Conservation (phyloP, 2,329 filamentous ascomycete genomes). For the Penicillium sp. region DNA sequence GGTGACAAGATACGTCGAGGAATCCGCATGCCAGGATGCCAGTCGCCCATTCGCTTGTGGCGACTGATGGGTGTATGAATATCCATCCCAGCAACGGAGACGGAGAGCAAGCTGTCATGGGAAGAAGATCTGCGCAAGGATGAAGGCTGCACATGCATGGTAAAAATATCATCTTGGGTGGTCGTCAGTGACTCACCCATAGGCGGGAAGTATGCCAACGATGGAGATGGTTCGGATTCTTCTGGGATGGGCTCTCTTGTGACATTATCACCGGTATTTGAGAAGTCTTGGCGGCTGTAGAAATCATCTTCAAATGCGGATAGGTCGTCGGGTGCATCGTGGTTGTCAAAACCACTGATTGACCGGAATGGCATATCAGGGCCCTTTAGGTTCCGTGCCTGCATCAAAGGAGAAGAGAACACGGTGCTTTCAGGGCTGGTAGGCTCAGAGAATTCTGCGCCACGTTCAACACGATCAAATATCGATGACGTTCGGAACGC, state of each 20-base stretch:
- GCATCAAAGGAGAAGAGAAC: conserved; percentile 62
- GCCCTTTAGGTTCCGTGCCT: conserved; percentile 58
- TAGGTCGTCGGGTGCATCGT: conserved; percentile 12
- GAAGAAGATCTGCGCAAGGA: conserved; percentile 66
- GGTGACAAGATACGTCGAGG: conserved; percentile 49
- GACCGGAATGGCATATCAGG: conserved; percentile 56
- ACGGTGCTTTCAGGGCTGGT: conserved; percentile 78
- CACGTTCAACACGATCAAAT: conserved; percentile 70
- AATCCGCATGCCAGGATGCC: conserved; percentile 47
- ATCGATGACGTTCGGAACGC: conserved; percentile 68
- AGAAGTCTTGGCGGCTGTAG: conserved; percentile 11
- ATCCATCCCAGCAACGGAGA: conserved; percentile 83
- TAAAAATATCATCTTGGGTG: conserved; percentile 25
- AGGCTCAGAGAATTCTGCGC: conserved; percentile 67
- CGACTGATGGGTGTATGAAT: conserved; percentile 77
- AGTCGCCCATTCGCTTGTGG: conserved; percentile 69
- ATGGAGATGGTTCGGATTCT: conserved; percentile 35
- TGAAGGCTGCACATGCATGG: conserved; percentile 31
- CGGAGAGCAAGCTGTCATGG: conserved; percentile 85
- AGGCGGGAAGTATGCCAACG: conserved; percentile 16
- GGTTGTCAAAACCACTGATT: conserved; percentile 19
- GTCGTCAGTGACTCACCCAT: conserved; percentile 11
- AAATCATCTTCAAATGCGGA: conserved; percentile 21
- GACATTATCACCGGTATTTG: conserved; percentile 16
- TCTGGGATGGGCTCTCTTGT: conserved; percentile 39